These are phyloP conservation scores for Russula earlei DNA, from an alignment of 768 basidiomycete species.

Conservation along the genomic window DNA sequence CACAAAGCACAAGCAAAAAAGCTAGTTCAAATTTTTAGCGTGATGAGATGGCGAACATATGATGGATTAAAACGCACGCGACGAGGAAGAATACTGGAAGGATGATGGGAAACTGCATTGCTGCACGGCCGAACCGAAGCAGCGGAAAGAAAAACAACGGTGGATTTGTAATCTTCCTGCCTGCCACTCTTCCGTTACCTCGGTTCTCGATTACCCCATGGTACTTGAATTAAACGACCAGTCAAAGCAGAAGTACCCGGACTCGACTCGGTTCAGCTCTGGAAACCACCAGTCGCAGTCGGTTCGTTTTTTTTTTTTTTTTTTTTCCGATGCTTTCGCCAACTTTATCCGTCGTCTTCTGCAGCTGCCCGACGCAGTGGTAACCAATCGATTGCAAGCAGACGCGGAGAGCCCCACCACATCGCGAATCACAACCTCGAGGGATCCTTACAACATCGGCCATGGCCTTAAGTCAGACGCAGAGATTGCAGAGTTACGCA, in stretches of 20 bases:
- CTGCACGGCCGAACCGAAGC: neutral
- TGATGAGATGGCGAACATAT: too few relatives aligned
- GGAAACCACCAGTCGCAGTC: neutral
- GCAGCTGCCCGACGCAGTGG: constrained; percentile 15
- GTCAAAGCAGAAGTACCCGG: neutral
- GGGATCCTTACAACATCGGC: constrained; percentile 62
- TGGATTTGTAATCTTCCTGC: constrained; percentile 1
- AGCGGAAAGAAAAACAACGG: neutral
- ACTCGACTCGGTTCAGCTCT: neutral
- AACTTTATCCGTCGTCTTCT: neutral
- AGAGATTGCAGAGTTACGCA: constrained; percentile 53
- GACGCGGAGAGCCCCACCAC: constrained; percentile 39
- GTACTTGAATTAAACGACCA: neutral
- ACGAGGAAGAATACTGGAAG: neutral
- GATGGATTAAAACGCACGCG: neutral
- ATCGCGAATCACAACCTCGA: constrained; percentile 26
- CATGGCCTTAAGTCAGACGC: constrained; percentile 51
- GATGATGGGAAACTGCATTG: neutral
- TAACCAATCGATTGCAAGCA: constrained; percentile 22
- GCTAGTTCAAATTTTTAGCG: constrained; percentile 25
- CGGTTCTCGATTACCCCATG: neutral
- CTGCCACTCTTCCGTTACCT: neutral
- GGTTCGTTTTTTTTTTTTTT: constrained; percentile 1
- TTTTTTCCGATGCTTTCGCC: neutral
- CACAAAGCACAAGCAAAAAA: constrained; percentile 50